Conservation (phyloP, 2,329 filamentous ascomycete genomes). For the Macroventuria anomochaeta region DNA sequence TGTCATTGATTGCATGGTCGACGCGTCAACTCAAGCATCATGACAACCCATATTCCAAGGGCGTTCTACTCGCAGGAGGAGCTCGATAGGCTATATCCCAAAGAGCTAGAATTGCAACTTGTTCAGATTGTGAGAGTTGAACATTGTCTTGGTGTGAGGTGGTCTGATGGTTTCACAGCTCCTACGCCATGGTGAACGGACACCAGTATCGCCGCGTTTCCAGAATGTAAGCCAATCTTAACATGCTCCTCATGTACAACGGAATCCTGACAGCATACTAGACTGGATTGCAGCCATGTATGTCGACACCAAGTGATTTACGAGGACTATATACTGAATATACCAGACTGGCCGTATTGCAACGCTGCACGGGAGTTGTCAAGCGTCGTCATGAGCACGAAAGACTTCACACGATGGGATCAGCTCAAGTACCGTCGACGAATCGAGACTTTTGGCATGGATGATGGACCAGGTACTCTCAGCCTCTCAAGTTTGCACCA, state of each 20-base stretch:
- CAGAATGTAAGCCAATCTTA: conserved; percentile 66
- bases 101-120: conserved; percentile 78
- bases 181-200: conserved; percentile 67
- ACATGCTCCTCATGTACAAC: neutral
- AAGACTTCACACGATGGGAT: conserved; percentile 63
- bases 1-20: neutral
- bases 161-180: conserved; percentile 33
- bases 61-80: conserved; percentile 81
- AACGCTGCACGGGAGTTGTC: conserved; percentile 74
- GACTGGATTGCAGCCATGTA: conserved; percentile 46
- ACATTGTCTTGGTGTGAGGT: neutral
- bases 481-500: neutral
- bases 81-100: conserved; percentile 80
- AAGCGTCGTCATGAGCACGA: conserved; percentile 63
- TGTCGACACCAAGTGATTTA: neutral
- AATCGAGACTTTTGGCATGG: conserved; percentile 79
- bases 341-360: conserved; percentile 86
- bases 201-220: conserved; percentile 87
- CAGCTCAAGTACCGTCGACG: conserved; percentile 70
- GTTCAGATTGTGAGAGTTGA: conserved; percentile 74
- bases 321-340: neutral
- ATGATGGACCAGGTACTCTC: conserved; percentile 60
- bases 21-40: conserved; percentile 47
- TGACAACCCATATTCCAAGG: conserved; percentile 80
- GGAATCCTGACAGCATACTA: conserved; percentile 19